A percentile compares a stretch with the other conserved stretches of the same genome.
phyloP scores from a whole-genome alignment of 1,139 yeast species.

The Pneumocystis jirovecii region DNA sequence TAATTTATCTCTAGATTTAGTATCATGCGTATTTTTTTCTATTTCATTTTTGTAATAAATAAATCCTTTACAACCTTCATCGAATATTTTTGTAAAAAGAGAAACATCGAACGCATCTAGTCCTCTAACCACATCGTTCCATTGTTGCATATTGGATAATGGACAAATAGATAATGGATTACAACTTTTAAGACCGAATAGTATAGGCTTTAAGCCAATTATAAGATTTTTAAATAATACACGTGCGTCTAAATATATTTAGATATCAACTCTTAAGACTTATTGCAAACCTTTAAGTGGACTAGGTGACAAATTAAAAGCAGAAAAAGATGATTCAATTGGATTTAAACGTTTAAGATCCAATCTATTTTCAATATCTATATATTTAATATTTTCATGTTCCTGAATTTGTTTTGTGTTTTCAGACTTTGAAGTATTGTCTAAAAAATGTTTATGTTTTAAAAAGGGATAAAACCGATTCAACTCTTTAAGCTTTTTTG shows the following conservation, averaged over 20 bases:
- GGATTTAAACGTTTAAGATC: background rate
- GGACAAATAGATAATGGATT: slow-evolving; percentile 72
- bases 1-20: slow-evolving; percentile 26
- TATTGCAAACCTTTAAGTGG: background rate
- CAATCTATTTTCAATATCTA: background rate
- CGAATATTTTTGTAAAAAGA: slow-evolving; percentile 58
- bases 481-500: slow-evolving; percentile 50
- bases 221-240: slow-evolving; percentile 75
- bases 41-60: slow-evolving; percentile 48
- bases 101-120: slow-evolving; percentile 70
- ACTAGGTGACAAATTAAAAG: background rate
- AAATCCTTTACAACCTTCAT: slow-evolving; percentile 74
- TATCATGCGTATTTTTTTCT: slow-evolving; percentile 19
- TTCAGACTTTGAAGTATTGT: background rate
- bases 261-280: slow-evolving; percentile 17
- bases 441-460: slow-evolving; percentile 13
- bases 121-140: slow-evolving; percentile 82
- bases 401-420: background rate
- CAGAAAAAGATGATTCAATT: background rate
- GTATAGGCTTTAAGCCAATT: slow-evolving; percentile 79
- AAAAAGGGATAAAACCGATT: slow-evolving; percentile 20
- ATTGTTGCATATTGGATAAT: slow-evolving; percentile 47
- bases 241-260: slow-evolving; percentile 68
- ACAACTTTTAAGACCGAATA: slow-evolving; percentile 77
- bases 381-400: background rate